phyloP scores from a whole-genome alignment of 257 asterid genomes.

The Asclepias syriaca region DNA sequence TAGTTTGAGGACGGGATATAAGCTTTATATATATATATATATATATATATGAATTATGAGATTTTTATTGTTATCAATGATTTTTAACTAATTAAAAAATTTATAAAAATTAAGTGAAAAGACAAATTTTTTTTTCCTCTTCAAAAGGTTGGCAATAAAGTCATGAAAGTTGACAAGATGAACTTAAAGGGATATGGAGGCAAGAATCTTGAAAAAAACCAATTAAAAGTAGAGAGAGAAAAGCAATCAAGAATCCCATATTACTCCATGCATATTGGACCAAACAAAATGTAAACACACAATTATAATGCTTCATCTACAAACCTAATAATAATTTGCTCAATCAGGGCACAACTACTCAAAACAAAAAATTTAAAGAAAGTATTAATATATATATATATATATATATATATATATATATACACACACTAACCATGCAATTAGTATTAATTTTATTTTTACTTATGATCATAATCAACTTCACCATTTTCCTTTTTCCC shows the following conservation, averaged over 20 bases:
- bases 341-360: not conserved
- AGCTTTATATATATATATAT: no score
- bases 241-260: not conserved
- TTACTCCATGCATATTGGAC: not conserved
- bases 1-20: no score
- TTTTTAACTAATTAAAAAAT: not conserved
- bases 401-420: not conserved
- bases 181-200: not conserved
- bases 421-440: not conserved
- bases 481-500: not conserved
- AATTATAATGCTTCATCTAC: not conserved
- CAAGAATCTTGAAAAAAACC: conserved; percentile 3
- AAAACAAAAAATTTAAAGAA: not conserved
- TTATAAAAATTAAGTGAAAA: no score
- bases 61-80: no score
- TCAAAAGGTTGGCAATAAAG: no score
- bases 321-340: conserved; percentile 3
- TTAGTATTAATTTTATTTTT: not conserved
- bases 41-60: no score
- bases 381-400: no score
- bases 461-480: not conserved
- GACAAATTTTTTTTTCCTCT: no score
- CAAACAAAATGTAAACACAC: not conserved
- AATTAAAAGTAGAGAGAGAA: no score
- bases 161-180: not conserved